Evolutionary conservation across 306 rosid genomes (phyloP), one percentile per base, ranked within the genome.

Genomic region (Astragalus glycyphyllos): DNA sequence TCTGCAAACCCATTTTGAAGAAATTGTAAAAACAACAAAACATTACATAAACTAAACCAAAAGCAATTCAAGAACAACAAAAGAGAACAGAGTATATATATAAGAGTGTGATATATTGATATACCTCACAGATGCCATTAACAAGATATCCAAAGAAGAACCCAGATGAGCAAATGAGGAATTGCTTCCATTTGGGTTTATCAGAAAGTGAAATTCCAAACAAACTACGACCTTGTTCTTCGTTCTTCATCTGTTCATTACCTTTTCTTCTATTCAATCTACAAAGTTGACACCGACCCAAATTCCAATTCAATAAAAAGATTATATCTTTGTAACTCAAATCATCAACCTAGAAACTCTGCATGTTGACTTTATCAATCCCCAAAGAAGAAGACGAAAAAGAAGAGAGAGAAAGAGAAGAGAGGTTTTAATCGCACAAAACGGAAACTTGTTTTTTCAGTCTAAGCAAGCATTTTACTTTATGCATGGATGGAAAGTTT

Each of bases 101-200:
- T 55, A 10, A 26, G 31, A 1, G 31, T 26, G 31, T 26, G 4
- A 26, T 26, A 46, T 9, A 58, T 2, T 7, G 9, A 42, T 6
- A 44, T 78, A 94, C 98, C 97, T 94, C 98, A 69, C 98, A 94
- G 68, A 94, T 58, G 38, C 98, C 97, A 78, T 94, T 94, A 16
- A 94, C 89, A 64, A 90, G 93, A 60, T 94, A 94, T 10, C 98
- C 97, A 77, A 94, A 94, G 94, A 94, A 94, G 78, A 94, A 94
- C 5, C 98, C 98, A 53, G 91, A 87, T 32, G 98, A 90, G 77
- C 97, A 94, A 71, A 94, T 75, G 78, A 94, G 92, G 73, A 90
- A 90, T 81, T 94, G 97, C 6, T 90, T 83, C 96, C 97, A 94
- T 81, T 61, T 86, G 78, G 98, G 95, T 55, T 82, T 80, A 47